Evolutionary conservation across 1,284 basidiomycete genomes (phyloP).

Genomic region (Tetrapyrgos nigripes): DNA sequence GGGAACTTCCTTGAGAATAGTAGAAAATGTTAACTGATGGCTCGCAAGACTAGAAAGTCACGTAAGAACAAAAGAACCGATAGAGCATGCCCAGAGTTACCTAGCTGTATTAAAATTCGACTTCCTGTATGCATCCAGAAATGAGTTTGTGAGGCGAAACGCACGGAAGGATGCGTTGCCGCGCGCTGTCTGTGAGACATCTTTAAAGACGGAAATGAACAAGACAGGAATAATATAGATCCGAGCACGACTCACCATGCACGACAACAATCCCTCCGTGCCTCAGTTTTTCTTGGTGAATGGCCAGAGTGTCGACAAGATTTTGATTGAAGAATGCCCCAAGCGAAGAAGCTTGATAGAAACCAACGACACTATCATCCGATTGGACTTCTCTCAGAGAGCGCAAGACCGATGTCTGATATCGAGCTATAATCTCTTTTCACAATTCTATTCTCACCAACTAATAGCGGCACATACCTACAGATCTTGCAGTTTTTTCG

Average conservation of each 20-base stretch:
- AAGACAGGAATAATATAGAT: conserved; percentile 3
- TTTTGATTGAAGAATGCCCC: conserved; percentile 94
- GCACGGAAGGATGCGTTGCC: conserved; percentile 93
- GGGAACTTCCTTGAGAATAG: conserved; percentile 91
- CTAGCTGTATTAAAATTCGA: conserved; percentile 88
- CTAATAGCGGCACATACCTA: conserved; percentile 54
- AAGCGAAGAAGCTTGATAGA: conserved; percentile 92
- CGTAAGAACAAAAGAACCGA: neutral
- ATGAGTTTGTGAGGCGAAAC: conserved; percentile 85
- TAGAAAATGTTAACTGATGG: conserved; percentile 89
- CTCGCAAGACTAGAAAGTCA: conserved; percentile 71
- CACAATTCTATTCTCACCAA: conserved; percentile 6
- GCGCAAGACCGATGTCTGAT: conserved; percentile 87
- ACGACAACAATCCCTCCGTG: conserved; percentile 91
- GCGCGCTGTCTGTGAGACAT: conserved; percentile 76
- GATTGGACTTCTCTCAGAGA: conserved; percentile 92
- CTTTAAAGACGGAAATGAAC: conserved; percentile 38
- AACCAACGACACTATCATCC: conserved; percentile 95
- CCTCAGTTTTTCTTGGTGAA: conserved; percentile 80
- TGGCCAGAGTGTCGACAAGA: conserved; percentile 88
- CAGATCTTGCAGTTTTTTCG: conserved; percentile 75
- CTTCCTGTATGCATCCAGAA: conserved; percentile 87
- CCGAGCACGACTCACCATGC: conserved; percentile 67
- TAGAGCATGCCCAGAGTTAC: conserved; percentile 44
- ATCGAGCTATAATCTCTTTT: conserved; percentile 59